These are phyloP conservation scores for Blastomyces emzantsi DNA, from an alignment of 2,329 filamentous ascomycete species.

Conservation along the genomic window DNA sequence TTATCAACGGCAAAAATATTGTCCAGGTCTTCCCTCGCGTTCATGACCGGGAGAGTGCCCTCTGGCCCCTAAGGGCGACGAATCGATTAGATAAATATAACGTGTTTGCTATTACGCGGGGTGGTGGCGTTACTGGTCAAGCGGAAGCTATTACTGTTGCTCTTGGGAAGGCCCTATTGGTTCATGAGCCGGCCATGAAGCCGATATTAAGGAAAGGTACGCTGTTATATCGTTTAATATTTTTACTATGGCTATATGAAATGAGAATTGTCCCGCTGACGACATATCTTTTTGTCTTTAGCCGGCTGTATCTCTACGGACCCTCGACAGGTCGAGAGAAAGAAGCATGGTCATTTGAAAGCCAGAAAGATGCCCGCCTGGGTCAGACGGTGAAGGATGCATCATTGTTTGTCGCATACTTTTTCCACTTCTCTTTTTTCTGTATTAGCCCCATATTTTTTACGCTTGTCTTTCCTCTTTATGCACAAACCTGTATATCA, in stretches of 20 bases:
- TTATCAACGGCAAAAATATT: slow-evolving; percentile 84
- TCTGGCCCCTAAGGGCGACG: slow-evolving; percentile 82
- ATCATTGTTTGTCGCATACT: slow-evolving; percentile 5
- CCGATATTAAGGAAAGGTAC: slow-evolving; percentile 78
- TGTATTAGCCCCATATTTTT: slow-evolving; percentile 8
- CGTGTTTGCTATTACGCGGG: slow-evolving; percentile 73
- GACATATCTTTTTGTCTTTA: slow-evolving; percentile 32
- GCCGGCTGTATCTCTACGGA: slow-evolving; percentile 90
- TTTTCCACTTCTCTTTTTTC: slow-evolving; percentile 7
- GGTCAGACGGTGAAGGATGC: slow-evolving; percentile 64
- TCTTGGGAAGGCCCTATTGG: slow-evolving; percentile 74
- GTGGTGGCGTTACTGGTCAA: slow-evolving; percentile 89
- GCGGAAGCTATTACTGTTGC: slow-evolving; percentile 90
- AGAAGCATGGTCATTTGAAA: slow-evolving; percentile 94
- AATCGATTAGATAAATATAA: slow-evolving; percentile 92
- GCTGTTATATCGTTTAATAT: slow-evolving; percentile 28
- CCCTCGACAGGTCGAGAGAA: slow-evolving; percentile 86
- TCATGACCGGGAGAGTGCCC: slow-evolving; percentile 87
- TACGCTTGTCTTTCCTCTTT: neutral
- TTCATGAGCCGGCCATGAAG: slow-evolving; percentile 89
- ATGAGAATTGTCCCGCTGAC: slow-evolving; percentile 10
- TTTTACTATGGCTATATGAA: neutral
- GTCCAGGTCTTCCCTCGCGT: slow-evolving; percentile 73
- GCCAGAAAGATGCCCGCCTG: slow-evolving; percentile 96
- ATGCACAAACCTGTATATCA: slow-evolving; percentile 7